Evolutionary conservation across 1,284 basidiomycete genomes (phyloP), one percentile per base, ranked within the genome.

Genomic region (Rhodotorula sp.): DNA sequence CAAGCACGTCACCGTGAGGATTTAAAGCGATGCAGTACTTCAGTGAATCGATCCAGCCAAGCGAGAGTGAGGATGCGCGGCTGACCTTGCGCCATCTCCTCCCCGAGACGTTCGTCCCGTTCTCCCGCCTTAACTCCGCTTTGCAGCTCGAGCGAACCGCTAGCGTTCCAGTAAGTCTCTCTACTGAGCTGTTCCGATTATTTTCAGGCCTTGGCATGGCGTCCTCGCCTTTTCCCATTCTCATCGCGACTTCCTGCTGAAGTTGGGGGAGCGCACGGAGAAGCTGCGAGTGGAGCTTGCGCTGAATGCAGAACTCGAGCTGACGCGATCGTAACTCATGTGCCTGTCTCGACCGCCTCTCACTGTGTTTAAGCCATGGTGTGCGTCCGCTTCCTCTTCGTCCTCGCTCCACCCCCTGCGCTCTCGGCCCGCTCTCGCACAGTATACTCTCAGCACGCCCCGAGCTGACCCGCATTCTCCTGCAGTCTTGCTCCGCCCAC

Each of bases 401-500:
- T 32, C 19, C 29, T 51, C 50, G 13, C n/a, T 13, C 51, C 29
- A 6, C 51, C 3, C 36, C 51, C 27, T 8, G 15, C 2, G 22
- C 32, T 36, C 9, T 34, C 29, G 17, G 1, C 15, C 19, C 19
- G 10, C 21, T 17, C 36, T 37, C 27, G 34, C n/a, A n/a, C n/a
- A 13, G 12, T 25, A 10, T 19, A 19, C 8, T 5, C n/a, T 32
- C n/a, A 8, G 29, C n/a, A 34, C 39, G 41, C 32, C 55, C 17
- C 27, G 19, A 58, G n/a, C 59, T 32, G 12, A 53, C 29, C 22
- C 29, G 15, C 1, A 17, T 25, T 12, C 37, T 7, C 32, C 21
- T 10, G 21, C 55, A 72, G 70, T 61, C 66, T 72, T 34, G 64
- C 66, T 0, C 70, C 70, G 21, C 70, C 70, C 7, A 60, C 63